Evolutionary conservation across 257 asterid species (phyloP).

Genomic region (Ocimum tenuiflorum): DNA sequence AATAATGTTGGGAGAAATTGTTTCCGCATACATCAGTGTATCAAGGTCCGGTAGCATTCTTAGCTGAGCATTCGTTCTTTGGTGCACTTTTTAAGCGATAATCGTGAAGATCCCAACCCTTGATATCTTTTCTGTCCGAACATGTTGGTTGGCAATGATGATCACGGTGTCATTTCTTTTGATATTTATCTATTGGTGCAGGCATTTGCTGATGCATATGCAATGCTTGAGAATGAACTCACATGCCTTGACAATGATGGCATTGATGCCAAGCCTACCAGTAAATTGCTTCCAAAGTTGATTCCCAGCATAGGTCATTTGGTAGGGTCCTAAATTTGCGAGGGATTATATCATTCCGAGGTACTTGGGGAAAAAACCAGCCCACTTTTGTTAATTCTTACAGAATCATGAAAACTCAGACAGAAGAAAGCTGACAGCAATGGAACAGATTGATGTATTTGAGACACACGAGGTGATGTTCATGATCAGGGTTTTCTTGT

Average conservation of each 20-base stretch:
- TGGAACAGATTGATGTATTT: neutral
- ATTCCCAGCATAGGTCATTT: conserved; percentile 76
- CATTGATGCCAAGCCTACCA: conserved; percentile 31
- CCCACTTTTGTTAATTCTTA: neutral
- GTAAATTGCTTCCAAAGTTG: conserved; percentile 74
- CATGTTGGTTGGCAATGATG: neutral
- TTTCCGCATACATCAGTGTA: conserved; percentile 97
- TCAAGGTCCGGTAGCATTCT: conserved; percentile 60
- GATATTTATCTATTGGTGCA: conserved; percentile 27
- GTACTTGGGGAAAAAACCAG: conserved; percentile 16
- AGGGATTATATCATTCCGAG: conserved; percentile 18
- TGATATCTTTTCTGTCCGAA: neutral
- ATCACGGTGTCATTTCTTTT: neutral
- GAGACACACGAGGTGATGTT: neutral
- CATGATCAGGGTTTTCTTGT: neutral
- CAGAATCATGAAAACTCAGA: neutral
- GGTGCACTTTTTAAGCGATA: neutral
- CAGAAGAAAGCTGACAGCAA: neutral
- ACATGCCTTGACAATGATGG: conserved; percentile 39
- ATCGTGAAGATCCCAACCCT: neutral
- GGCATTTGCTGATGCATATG: conserved; percentile 99
- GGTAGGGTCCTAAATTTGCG: conserved; percentile 37
- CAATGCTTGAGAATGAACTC: conserved; percentile 69
- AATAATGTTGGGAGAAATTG: conserved; percentile 98
- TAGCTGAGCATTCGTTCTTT: neutral